Percentiles rank a stretch among this genome's conserved stretches.
phyloP scores from a whole-genome alignment of 352 stramenopile species.

The Phytophthora meadii region DNA sequence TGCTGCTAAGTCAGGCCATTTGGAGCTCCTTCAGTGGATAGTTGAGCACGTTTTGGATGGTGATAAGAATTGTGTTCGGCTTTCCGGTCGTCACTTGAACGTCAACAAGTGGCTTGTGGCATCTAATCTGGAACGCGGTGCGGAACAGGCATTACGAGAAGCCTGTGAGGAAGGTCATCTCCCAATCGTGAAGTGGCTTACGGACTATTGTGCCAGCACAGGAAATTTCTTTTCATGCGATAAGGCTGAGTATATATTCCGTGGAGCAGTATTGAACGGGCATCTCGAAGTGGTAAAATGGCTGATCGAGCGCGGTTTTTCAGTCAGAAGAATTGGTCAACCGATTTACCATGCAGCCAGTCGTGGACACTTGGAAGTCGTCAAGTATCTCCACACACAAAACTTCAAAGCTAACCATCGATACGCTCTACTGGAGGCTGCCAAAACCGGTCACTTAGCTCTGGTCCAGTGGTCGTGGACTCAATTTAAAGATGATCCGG shows the following conservation, averaged over 20 bases:
- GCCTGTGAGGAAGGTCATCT: constrained; percentile 1
- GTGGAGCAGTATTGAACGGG: not conserved
- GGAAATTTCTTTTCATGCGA: not conserved
- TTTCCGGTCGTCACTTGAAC: constrained; percentile 5
- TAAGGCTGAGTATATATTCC: not conserved
- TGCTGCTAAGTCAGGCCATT: not conserved
- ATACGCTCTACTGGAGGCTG: constrained; percentile 15
- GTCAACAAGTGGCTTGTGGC: constrained; percentile 13
- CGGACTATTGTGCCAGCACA: not conserved
- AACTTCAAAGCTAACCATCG: constrained; percentile 34
- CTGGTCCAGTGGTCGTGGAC: constrained; percentile 8
- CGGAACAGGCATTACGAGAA: not conserved
- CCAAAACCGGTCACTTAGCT: constrained; percentile 13
- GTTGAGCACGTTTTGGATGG: not conserved
- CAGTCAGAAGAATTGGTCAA: not conserved
- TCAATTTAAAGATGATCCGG: not conserved
- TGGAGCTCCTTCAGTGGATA: constrained; percentile 12
- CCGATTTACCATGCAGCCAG: not conserved
- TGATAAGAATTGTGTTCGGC: not conserved
- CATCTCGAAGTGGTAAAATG: not conserved
- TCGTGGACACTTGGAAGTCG: constrained; percentile 1
- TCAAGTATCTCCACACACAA: too few relatives aligned
- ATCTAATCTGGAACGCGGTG: not conserved
- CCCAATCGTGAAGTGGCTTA: constrained; percentile 11
- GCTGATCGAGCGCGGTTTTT: too few relatives aligned